These are phyloP conservation scores for Arthrocladium fulminans DNA, from an alignment of 2,329 filamentous ascomycete genomes.

Conservation along the genomic window DNA sequence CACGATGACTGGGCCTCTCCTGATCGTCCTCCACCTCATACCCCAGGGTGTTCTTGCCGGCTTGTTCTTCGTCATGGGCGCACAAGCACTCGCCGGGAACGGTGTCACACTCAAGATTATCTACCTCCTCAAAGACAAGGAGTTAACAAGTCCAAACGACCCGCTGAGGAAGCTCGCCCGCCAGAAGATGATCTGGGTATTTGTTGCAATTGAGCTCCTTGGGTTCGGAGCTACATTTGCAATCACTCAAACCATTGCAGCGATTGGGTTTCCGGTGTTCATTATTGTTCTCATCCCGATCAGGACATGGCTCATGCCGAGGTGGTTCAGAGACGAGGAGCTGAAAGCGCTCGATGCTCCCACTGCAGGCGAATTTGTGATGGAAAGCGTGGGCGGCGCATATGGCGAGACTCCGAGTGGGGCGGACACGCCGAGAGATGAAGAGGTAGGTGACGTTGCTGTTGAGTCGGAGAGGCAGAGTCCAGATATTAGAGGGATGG, in stretches of 20 bases:
- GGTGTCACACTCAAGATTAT: conserved; percentile 68
- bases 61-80: conserved; percentile 77
- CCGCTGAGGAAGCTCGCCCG: conserved; percentile 55
- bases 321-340: conserved; percentile 52
- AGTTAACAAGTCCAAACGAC: conserved; percentile 51
- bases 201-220: conserved; percentile 58
- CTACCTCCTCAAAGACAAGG: conserved; percentile 57
- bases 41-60: conserved; percentile 72
- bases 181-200: conserved; percentile 59
- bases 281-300: conserved; percentile 62
- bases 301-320: conserved; percentile 55
- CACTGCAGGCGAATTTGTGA: conserved; percentile 64
- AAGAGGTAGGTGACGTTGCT: background rate
- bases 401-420: conserved; percentile 35
- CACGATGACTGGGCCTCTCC: conserved; percentile 67
- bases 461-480: background rate
- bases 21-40: conserved; percentile 66
- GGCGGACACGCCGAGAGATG: background rate
- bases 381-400: conserved; percentile 63
- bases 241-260: conserved; percentile 73
- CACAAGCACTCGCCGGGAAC: conserved; percentile 58
- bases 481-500: background rate
- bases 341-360: conserved; percentile 59
- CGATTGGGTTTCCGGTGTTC: conserved; percentile 70
- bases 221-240: conserved; percentile 72